A percentile compares a stretch with the other conserved stretches of the same genome.
Evolutionary conservation across 148 eudicot species (phyloP).

Genomic region (Rhododendron vialii): DNA sequence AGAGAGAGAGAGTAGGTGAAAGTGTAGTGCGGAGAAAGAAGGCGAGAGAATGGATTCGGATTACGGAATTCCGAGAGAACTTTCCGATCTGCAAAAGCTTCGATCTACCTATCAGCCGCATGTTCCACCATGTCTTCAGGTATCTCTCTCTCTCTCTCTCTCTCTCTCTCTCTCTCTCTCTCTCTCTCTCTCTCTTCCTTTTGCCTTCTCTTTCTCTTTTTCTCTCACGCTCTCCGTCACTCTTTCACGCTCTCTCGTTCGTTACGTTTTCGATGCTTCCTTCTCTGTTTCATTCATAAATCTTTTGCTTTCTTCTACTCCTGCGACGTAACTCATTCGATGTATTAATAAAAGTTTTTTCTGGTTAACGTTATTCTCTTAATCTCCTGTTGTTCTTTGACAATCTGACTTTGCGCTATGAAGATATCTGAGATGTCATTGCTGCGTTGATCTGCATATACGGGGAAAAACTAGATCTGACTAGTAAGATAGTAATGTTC

Average conservation of each 20-base stretch:
- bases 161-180: neutral
- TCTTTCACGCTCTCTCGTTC: neutral
- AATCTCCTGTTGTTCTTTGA: neutral
- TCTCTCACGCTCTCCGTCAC: neutral
- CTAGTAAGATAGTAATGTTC: neutral
- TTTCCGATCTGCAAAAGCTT: slow-evolving; percentile 77
- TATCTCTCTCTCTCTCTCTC: neutral
- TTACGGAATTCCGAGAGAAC: slow-evolving; percentile 71
- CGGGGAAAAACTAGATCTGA: neutral
- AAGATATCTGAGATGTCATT: neutral
- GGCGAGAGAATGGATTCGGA: slow-evolving; percentile 64
- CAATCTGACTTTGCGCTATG: neutral
- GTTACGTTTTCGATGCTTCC: neutral
- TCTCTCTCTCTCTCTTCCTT: neutral
- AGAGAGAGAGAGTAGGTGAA: neutral
- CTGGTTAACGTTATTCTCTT: neutral
- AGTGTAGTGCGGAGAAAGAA: neutral
- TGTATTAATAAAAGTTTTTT: neutral
- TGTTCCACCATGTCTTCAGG: slow-evolving; percentile 99
- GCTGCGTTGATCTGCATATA: neutral
- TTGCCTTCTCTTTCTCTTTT: neutral
- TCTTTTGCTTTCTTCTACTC: neutral
- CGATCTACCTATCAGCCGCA: slow-evolving; percentile 75
- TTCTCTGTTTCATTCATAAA: neutral
- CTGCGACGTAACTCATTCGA: neutral